Conservation (phyloP, 495 filamentous ascomycete species). For the Neurospora pannonica region DNA sequence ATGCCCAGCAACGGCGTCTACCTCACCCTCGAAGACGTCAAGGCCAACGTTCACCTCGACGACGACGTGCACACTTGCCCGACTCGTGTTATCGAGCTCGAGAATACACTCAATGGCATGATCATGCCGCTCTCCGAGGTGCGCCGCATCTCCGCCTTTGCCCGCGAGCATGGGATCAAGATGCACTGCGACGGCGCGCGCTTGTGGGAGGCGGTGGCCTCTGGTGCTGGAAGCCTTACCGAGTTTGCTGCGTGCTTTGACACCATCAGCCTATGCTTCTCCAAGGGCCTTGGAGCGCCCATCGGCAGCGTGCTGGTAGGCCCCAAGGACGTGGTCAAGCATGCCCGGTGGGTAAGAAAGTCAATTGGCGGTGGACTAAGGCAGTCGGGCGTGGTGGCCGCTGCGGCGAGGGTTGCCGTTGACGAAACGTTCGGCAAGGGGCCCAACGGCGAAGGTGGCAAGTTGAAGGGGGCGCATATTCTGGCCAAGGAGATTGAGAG, state of each 20-base stretch:
- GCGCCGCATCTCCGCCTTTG: slow-evolving; percentile 57
- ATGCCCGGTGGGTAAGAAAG: slow-evolving; percentile 74
- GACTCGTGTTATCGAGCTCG: slow-evolving; percentile 70
- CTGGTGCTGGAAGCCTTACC: slow-evolving; percentile 49
- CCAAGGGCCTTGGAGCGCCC: slow-evolving; percentile 82
- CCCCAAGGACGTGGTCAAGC: slow-evolving; percentile 52
- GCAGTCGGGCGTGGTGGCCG: slow-evolving; percentile 55
- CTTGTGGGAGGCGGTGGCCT: slow-evolving; percentile 66
- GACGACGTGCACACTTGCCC: slow-evolving; percentile 52
- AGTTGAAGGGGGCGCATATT: slow-evolving; percentile 51
- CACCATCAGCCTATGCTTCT: slow-evolving; percentile 75
- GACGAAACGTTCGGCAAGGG: slow-evolving; percentile 62
- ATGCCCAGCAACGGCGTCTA: slow-evolving; percentile 57
- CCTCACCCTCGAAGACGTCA: slow-evolving; percentile 67
- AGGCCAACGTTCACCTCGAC: slow-evolving; percentile 39
- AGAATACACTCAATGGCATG: slow-evolving; percentile 76
- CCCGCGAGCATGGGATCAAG: slow-evolving; percentile 53
- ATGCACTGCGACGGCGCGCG: slow-evolving; percentile 81
- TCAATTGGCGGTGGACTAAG: slow-evolving; percentile 74
- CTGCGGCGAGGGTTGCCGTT: slow-evolving; percentile 48
- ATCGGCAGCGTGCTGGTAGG: slow-evolving; percentile 76
- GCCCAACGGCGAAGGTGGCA: slow-evolving; percentile 51
- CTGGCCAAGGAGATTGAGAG: slow-evolving; percentile 55
- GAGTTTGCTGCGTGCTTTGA: slow-evolving; percentile 70
- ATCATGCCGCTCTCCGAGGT: slow-evolving; percentile 68